Conservation (phyloP, 805 yeast genomes). For the Lachancea lanzarotensis region DNA sequence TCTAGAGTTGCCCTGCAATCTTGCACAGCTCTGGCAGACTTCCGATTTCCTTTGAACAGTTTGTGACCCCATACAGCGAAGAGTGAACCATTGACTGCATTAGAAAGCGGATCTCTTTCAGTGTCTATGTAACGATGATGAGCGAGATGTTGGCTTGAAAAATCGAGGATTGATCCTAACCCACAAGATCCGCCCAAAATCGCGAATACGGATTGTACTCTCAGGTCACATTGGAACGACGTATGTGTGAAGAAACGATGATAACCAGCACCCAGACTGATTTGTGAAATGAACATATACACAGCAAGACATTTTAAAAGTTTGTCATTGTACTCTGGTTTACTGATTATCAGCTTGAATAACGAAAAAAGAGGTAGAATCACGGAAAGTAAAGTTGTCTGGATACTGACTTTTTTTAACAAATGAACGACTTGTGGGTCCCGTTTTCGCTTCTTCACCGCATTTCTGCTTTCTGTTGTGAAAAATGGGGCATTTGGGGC, state of each 20-base stretch:
- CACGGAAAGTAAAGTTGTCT: slow-evolving; percentile 19
- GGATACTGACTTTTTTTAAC: slow-evolving; percentile 21
- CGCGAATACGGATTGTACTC: slow-evolving; percentile 15
- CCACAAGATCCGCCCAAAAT: slow-evolving; percentile 25
- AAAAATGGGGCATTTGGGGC: background rate
- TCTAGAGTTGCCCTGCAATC: slow-evolving; percentile 48
- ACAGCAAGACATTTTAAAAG: slow-evolving; percentile 13
- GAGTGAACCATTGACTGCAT: slow-evolving; percentile 65
- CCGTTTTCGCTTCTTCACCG: slow-evolving; percentile 10
- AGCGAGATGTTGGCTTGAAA: slow-evolving; percentile 54
- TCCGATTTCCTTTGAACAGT: slow-evolving; percentile 58
- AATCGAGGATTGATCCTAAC: slow-evolving; percentile 22
- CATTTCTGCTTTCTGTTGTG: background rate
- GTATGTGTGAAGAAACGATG: slow-evolving; percentile 25
- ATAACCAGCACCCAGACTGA: slow-evolving; percentile 24
- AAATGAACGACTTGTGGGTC: slow-evolving; percentile 25
- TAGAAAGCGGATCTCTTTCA: slow-evolving; percentile 78
- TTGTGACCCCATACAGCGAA: slow-evolving; percentile 91
- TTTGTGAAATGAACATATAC: slow-evolving; percentile 15
- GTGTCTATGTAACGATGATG: slow-evolving; percentile 89
- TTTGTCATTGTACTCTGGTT: slow-evolving; percentile 13
- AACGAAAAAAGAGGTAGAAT: slow-evolving; percentile 21
- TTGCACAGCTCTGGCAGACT: slow-evolving; percentile 37
- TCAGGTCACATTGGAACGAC: slow-evolving; percentile 19
- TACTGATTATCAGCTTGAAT: slow-evolving; percentile 17